Evolutionary conservation across 148 eudicot species (phyloP), one percentile per base, ranked within the genome.

Genomic region (Nepenthes gracilis): DNA sequence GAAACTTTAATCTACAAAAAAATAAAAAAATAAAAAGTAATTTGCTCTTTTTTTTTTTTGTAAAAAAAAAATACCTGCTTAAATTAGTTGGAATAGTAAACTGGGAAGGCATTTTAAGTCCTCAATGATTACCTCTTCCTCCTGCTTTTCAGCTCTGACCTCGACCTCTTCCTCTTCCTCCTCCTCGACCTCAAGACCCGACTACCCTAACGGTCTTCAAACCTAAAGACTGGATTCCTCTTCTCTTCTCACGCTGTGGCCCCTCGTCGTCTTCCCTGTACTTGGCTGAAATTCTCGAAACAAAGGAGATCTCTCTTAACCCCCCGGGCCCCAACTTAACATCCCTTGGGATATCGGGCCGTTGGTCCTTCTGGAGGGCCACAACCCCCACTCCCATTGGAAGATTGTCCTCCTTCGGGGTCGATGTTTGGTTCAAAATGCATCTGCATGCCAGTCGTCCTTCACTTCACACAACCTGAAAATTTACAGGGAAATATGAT

Each of bases 361-460:
- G 67, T 47, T 66, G 53, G n/a, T 63, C 47, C 6, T 80, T 73
- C 40, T 57, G 58, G 70, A 77, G 61, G 50, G 86, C 80, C 0
- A 84, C 91, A 45, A 74, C 78, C 61, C 96, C 75, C 71, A 88
- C 92, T 34, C 89, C 96, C 67, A 93, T 43, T 2, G 99, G 75
- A 54, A 89, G 87, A 58, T 96, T 66, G 2, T 86, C 95, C 75
- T 84, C 95, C 33, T 82, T 81, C 14, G 92, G 85, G 57, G 89
- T 85, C 9, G 99, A 93, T 9, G 33, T 43, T 2, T 64, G 52
- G 43, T 82, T 84, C 53, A 61, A 70, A 77, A 93, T 9, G 96
- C 95, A 62, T 93, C 87, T 53, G 99, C 99, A 33, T 93, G 99
- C 40, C 92, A 74, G 53, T 83, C 94, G 50, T 93, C 96, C 81